phyloP scores from a whole-genome alignment of 768 basidiomycete genomes.

The Solioccasus polychromus region DNA sequence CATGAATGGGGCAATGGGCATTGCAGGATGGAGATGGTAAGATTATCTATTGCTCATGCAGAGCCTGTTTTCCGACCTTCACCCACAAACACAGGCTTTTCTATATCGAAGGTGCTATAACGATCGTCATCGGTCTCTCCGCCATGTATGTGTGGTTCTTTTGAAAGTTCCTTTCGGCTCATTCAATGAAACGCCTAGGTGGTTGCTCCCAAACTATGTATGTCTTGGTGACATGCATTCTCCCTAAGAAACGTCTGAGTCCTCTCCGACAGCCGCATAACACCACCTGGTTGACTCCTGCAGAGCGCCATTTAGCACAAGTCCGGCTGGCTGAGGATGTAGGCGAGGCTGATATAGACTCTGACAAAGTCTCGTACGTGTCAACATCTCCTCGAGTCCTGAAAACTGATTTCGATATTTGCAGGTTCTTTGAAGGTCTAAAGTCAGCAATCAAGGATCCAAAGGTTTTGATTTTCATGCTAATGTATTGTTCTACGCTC shows the following conservation, averaged over 20 bases:
- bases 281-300: conserved; percentile 53
- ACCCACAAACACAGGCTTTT: conserved; percentile 61
- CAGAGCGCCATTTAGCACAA: conserved; percentile 58
- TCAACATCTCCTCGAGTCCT: not conserved
- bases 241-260: not conserved
- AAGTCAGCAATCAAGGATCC: conserved; percentile 56
- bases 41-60: too few species aligned
- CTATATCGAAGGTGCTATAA: conserved; percentile 67
- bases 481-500: conserved; percentile 52
- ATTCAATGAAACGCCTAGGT: conserved; percentile 40
- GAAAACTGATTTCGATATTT: not conserved
- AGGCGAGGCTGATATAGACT: conserved; percentile 64
- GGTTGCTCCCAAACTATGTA: conserved; percentile 60
- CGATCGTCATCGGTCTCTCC: conserved; percentile 54
- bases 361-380: conserved; percentile 53
- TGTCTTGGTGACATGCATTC: conserved; percentile 22
- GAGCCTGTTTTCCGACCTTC: not conserved
- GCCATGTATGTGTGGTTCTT: conserved; percentile 39
- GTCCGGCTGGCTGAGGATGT: conserved; percentile 65
- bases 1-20: not conserved
- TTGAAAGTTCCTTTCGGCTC: not conserved
- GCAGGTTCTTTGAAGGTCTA: conserved; percentile 29
- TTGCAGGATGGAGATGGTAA: not conserved
- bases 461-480: conserved; percentile 49
- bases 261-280: conserved; percentile 49